phyloP scores from a whole-genome alignment of 768 basidiomycete species.

The Russula vinacea region DNA sequence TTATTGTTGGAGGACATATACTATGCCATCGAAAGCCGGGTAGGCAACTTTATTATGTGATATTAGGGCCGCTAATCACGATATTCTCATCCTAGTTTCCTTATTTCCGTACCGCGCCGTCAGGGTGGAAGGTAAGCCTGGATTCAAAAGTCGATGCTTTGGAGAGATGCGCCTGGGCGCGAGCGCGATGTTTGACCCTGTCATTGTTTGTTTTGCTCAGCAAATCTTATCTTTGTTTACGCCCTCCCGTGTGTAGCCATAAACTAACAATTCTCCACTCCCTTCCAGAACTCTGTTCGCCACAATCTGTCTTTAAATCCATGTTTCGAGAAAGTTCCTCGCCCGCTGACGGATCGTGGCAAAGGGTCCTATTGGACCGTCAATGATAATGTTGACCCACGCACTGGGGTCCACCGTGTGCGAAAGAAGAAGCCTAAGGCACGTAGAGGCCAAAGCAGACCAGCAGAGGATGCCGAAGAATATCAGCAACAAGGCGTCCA shows the following conservation, averaged over 20 bases:
- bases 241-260: conserved; percentile 1
- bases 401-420: conserved; percentile 83
- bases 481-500: conserved; percentile 53
- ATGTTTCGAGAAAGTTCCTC: conserved; percentile 87
- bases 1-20: conserved; percentile 86
- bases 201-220: conserved; percentile 51
- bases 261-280: not conserved
- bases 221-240: conserved; percentile 34
- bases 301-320: conserved; percentile 89
- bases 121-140: conserved; percentile 82
- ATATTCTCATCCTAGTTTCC: conserved; percentile 57
- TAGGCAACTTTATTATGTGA: conserved; percentile 42
- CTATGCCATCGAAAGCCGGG: conserved; percentile 85
- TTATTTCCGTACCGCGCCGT: conserved; percentile 81
- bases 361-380: conserved; percentile 94
- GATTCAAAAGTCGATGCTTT: conserved; percentile 16
- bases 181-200: conserved; percentile 54
- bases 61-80: conserved; percentile 28
- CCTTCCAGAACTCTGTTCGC: conserved; percentile 76
- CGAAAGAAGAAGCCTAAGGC: conserved; percentile 82
- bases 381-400: conserved; percentile 84
- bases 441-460: conserved; percentile 43
- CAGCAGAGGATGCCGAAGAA: conserved; percentile 49
- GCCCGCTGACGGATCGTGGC: conserved; percentile 86
- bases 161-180: conserved; percentile 34